A percentile compares a stretch with the other conserved stretches of the same genome.
phyloP scores from a whole-genome alignment of 208 protist species.

The Acanthamoeba quina region DNA sequence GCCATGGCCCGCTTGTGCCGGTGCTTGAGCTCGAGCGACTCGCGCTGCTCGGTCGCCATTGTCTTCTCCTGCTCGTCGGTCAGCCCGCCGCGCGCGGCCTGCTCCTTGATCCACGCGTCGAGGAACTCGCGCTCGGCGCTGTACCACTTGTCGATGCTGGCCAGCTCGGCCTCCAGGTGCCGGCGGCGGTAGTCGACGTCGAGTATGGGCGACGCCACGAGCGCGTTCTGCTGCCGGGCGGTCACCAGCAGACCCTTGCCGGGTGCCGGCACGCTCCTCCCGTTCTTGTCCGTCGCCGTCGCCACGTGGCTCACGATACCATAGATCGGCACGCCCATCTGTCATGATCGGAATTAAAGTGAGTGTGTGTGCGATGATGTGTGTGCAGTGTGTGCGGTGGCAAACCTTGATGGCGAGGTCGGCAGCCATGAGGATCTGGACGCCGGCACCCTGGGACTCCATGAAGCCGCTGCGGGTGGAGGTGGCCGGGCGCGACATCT shows the following conservation, averaged over 20 bases:
- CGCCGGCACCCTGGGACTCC: constrained; percentile 89
- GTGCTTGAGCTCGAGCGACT: constrained; percentile 73
- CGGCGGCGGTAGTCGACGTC: constrained; percentile 45
- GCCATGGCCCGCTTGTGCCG: constrained; percentile 76
- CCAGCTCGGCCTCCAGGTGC: constrained; percentile 75
- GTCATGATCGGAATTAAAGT: background rate
- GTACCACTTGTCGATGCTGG: constrained; percentile 71
- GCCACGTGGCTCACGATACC: constrained; percentile 88
- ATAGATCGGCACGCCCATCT: constrained; percentile 90
- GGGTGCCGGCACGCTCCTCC: constrained; percentile 88
- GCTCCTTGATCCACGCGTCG: constrained; percentile 11
- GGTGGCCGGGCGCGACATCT: constrained; percentile 89
- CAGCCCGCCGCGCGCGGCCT: background rate
- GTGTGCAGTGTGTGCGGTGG: background rate
- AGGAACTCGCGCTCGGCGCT: constrained; percentile 9
- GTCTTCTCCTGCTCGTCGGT: constrained; percentile 12
- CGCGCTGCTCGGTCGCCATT: background rate
- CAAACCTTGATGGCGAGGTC: constrained; percentile 87
- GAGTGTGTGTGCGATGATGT: background rate
- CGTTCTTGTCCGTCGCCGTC: constrained; percentile 90
- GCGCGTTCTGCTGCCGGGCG: constrained; percentile 77
- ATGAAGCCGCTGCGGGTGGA: constrained; percentile 88
- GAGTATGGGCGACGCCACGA: constrained; percentile 35
- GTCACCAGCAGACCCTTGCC: constrained; percentile 89
- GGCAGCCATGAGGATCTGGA: constrained; percentile 88